These are phyloP conservation scores for Asterochloris erici DNA, from an alignment of 139 green algal species.

Conservation along the genomic window DNA sequence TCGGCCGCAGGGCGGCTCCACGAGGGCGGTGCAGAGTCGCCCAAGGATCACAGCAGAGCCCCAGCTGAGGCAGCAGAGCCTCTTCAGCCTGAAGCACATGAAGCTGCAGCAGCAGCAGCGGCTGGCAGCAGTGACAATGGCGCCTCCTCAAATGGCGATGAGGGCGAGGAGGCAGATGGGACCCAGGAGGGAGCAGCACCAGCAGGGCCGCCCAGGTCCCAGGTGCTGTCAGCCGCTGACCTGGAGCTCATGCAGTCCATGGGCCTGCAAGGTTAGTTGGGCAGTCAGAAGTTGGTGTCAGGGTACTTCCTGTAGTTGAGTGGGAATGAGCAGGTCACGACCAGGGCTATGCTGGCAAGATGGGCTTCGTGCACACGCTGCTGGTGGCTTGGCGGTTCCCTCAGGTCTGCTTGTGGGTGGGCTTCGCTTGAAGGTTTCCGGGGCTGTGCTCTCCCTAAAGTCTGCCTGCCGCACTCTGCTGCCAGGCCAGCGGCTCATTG, in stretches of 20 bases:
- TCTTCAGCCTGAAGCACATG: background rate
- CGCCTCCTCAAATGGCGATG: background rate
- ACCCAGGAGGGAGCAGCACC: background rate
- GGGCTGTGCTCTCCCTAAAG: too few relatives aligned
- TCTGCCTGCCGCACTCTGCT: too few relatives aligned
- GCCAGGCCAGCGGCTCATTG: too few relatives aligned
- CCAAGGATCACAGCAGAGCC: too few relatives aligned
- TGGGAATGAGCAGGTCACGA: background rate
- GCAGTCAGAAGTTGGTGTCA: background rate
- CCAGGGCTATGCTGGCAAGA: too few relatives aligned
- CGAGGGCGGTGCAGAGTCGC: too few relatives aligned
- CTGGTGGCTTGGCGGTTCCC: too few relatives aligned
- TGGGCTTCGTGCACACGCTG: background rate
- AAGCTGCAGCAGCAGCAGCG: background rate
- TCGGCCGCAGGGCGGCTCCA: background rate
- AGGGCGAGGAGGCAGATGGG: background rate
- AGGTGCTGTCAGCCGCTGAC: slow-evolving; percentile 36
- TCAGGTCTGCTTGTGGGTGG: too few relatives aligned
- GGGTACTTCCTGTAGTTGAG: background rate
- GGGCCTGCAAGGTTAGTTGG: background rate
- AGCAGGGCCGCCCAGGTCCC: background rate
- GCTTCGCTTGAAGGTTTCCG: too few relatives aligned
- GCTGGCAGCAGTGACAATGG: background rate
- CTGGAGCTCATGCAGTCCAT: slow-evolving; percentile 44
- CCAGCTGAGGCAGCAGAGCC: too few relatives aligned